These are phyloP conservation scores for Trichosporon coremiiforme DNA, from an alignment of 1,284 basidiomycete species.

Conservation along the genomic window DNA sequence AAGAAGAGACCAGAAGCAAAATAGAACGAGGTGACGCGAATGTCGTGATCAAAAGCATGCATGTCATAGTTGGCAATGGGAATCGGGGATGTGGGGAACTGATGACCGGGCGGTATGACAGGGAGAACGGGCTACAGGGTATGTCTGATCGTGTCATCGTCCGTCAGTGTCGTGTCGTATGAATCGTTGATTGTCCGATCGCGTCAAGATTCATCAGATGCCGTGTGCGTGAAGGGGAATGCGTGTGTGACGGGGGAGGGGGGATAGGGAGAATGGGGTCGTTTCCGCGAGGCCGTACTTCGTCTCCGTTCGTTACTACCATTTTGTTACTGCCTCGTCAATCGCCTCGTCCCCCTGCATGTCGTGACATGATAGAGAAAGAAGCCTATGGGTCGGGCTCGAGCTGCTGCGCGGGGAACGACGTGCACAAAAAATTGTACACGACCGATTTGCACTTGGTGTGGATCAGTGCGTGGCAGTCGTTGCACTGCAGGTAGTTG, in stretches of 20 bases:
- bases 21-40: too few species aligned
- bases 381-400: background rate
- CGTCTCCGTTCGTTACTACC: background rate
- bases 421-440: conserved; percentile 16
- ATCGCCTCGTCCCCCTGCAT: background rate
- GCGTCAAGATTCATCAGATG: conserved; percentile 12
- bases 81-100: background rate
- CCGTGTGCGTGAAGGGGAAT: background rate
- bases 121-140: background rate
- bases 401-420: background rate
- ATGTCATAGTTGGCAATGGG: background rate
- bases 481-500: conserved; percentile 17
- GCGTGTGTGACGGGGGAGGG: background rate
- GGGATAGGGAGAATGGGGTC: background rate
- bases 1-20: too few species aligned
- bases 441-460: conserved; percentile 8
- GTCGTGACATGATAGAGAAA: too few species aligned
- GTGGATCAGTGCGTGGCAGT: conserved; percentile 9
- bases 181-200: background rate
- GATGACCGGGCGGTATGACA: background rate
- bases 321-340: background rate
- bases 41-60: background rate
- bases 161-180: conserved; percentile 6
- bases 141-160: background rate
- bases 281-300: background rate